Base-by-base conservation (phyloP, 225 moss, liverwort and hornwort genomes). In the Bryoerythrophyllum caledonicum region DNA sequence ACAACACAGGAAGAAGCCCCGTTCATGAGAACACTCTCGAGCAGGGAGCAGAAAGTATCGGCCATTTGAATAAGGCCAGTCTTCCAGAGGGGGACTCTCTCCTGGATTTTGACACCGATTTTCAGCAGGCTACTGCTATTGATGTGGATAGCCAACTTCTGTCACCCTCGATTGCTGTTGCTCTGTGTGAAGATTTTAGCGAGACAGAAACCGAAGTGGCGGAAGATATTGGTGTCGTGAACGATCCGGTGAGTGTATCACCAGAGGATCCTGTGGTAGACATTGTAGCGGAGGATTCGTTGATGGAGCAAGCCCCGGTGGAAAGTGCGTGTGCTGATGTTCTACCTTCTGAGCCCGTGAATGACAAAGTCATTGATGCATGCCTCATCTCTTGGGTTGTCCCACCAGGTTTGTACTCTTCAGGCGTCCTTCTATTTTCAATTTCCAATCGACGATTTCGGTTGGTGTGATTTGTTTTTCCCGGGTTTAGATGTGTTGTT, bases 321-420 rank as follows among this genome's bases (percentile, higher is more conserved):
- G 57, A 78, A 79, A 76, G 35, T 76, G 59, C 13, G 71, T 26
- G 17, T 38, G 56, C 58, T 73, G 67, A 71, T 40, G 68, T 57
- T 63, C 12, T 37, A 64, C 60, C 64, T 67, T 19, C 76, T 68
- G 76, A 74, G 76, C 60, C 32, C 71, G 43, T 74, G 58, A 32
- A 63, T 73, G 21, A 30, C 67, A 49, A 68, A 73, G 71, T 78
- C 79, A 76, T 70, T 38, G 80, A 83, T 77, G 79, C 79, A 68
- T 46, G 44, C 32, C 30, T 63, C 24, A 66, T 86, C 48, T 41
- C 79, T 67, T 89, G 89, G 89, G 57, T 72, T 77, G 77, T 73
- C 43, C 89, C 89, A 60, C 65, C 86, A 84, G 88, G 88, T 88
- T 81, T 60, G 83, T 81, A 27, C 35, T 71, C 76, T 70, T 66